These are phyloP conservation scores for Russula virescens DNA, from an alignment of 768 basidiomycete genomes.

Conservation along the genomic window DNA sequence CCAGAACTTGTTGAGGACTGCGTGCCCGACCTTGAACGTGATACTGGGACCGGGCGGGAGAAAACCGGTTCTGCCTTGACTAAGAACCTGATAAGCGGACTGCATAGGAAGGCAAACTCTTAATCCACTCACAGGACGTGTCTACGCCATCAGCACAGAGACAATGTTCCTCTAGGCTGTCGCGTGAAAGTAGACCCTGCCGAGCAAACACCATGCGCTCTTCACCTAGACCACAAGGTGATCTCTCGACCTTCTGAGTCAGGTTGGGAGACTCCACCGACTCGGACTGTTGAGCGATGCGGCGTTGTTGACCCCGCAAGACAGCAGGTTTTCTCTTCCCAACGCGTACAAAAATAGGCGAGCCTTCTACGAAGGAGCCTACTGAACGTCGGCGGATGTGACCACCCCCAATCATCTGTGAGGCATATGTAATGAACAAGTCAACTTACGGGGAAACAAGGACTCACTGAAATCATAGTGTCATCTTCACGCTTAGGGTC, in stretches of 20 bases:
- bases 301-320: conserved; percentile 21
- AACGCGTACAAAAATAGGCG: conserved; percentile 54
- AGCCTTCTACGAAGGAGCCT: conserved; percentile 59
- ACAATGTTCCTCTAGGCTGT: conserved; percentile 61
- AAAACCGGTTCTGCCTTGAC: conserved; percentile 51
- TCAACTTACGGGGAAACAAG: not conserved
- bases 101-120: conserved; percentile 26
- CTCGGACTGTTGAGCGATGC: conserved; percentile 25
- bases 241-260: conserved; percentile 48
- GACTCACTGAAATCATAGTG: conserved; percentile 71
- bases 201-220: conserved; percentile 64
- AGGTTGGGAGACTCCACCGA: conserved; percentile 41
- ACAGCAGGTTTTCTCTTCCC: conserved; percentile 51
- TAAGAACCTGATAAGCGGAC: conserved; percentile 20
- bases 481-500: conserved; percentile 63
- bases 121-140: conserved; percentile 39
- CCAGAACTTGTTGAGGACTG: conserved; percentile 59
- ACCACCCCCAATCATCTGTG: conserved; percentile 74
- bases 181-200: conserved; percentile 54
- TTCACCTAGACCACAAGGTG: conserved; percentile 57
- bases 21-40: conserved; percentile 61
- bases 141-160: conserved; percentile 67
- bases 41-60: conserved; percentile 46
- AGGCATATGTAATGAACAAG: conserved; percentile 14
- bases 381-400: conserved; percentile 65